phyloP scores from a whole-genome alignment of 2,329 filamentous ascomycete genomes.

The Colletotrichum sp. region DNA sequence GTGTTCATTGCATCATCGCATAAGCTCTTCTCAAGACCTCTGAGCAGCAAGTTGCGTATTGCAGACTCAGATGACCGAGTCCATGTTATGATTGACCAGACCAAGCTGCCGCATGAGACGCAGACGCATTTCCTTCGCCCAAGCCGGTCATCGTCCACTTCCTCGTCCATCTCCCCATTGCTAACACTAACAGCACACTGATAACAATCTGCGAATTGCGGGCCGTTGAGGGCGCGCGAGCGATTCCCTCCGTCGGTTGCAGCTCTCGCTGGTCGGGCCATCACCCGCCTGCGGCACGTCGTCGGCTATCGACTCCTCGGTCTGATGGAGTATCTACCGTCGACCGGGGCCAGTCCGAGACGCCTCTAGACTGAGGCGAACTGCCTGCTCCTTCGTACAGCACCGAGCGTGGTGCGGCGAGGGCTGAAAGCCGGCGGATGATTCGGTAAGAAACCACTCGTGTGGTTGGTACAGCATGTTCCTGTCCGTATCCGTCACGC shows the following conservation, averaged over 20 bases:
- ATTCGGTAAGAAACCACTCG: slow-evolving; percentile 15
- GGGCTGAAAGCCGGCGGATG: slow-evolving; percentile 15
- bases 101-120: neutral
- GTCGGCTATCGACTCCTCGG: neutral
- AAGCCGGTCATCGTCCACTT: neutral
- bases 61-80: neutral
- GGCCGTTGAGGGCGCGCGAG: slow-evolving; percentile 20
- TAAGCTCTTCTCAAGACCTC: neutral
- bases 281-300: slow-evolving; percentile 20
- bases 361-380: slow-evolving; percentile 2
- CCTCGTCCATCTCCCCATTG: neutral
- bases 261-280: slow-evolving; percentile 20
- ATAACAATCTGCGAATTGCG: slow-evolving; percentile 15
- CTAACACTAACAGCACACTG: slow-evolving; percentile 17
- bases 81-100: neutral
- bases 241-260: slow-evolving; percentile 12
- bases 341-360: neutral
- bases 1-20: neutral
- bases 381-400: slow-evolving; percentile 15
- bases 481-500: slow-evolving; percentile 7
- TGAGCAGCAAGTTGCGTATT: neutral
- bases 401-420: slow-evolving; percentile 21
- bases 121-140: neutral
- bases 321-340: neutral
- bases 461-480: slow-evolving; percentile 12